Evolutionary conservation across 2,329 filamentous ascomycete genomes (phyloP).

Genomic region (Byssochlamys sp.): DNA sequence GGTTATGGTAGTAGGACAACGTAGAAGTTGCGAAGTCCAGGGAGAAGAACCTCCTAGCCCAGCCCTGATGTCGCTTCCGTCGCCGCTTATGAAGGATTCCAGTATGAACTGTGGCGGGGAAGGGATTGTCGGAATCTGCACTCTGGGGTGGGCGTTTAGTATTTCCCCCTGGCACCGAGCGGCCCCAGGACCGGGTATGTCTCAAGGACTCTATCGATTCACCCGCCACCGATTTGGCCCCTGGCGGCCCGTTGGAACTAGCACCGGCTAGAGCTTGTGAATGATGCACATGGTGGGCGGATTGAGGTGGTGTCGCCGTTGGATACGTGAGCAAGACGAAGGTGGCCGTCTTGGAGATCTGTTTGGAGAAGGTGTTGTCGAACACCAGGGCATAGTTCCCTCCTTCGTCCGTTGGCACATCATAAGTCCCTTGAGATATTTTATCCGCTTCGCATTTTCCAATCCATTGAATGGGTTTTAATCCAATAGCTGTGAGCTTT

Average conservation of each 20-base stretch:
- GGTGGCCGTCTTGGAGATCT: slow-evolving; percentile 84
- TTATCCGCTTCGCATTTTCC: slow-evolving; percentile 96
- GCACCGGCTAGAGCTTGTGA: slow-evolving; percentile 44
- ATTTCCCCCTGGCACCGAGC: slow-evolving; percentile 5
- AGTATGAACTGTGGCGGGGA: slow-evolving; percentile 57
- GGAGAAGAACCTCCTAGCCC: slow-evolving; percentile 87
- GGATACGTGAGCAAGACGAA: slow-evolving; percentile 92
- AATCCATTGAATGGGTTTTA: slow-evolving; percentile 63
- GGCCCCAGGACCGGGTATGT: slow-evolving; percentile 22
- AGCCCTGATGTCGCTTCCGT: slow-evolving; percentile 86
- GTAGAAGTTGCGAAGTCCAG: slow-evolving; percentile 90
- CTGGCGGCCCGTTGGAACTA: slow-evolving; percentile 22
- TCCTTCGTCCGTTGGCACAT: slow-evolving; percentile 62
- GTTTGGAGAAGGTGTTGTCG: slow-evolving; percentile 97
- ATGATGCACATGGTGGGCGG: slow-evolving; percentile 39
- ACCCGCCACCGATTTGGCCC: slow-evolving; percentile 30
- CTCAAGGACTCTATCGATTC: slow-evolving; percentile 45
- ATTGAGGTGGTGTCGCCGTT: slow-evolving; percentile 49
- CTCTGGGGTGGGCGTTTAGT: slow-evolving; percentile 17
- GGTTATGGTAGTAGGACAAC: slow-evolving; percentile 90
- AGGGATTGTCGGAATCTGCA: slow-evolving; percentile 15
- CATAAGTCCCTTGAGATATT: slow-evolving; percentile 80
- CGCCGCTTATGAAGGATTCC: slow-evolving; percentile 81
- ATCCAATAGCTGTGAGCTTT: slow-evolving; percentile 52
- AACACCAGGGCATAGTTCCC: slow-evolving; percentile 96